phyloP scores from a whole-genome alignment of 2,329 filamentous ascomycete species.

The Pyrenochaeta sp. region DNA sequence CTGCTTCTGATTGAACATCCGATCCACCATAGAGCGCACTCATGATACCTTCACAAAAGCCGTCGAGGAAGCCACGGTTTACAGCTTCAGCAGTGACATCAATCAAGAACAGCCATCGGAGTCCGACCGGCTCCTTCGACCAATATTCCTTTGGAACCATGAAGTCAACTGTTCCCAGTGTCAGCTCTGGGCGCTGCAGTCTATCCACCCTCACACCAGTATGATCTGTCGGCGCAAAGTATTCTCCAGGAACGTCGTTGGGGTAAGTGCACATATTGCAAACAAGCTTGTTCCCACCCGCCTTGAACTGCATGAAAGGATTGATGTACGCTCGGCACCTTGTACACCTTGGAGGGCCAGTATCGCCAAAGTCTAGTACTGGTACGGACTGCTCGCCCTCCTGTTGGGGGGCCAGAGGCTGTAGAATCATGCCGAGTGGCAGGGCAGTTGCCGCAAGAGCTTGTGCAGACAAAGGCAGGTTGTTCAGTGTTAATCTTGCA shows the following conservation, averaged over 20 bases:
- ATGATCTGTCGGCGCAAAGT: constrained; percentile 90
- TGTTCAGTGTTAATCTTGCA: constrained; percentile 89
- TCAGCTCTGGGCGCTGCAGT: constrained; percentile 86
- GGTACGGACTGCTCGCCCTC: constrained; percentile 87
- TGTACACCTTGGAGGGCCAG: constrained; percentile 87
- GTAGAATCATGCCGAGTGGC: constrained; percentile 85
- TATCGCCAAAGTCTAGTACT: constrained; percentile 92
- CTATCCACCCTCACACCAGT: constrained; percentile 88
- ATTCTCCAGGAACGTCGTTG: constrained; percentile 91
- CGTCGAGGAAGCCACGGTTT: constrained; percentile 88
- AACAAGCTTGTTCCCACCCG: constrained; percentile 93
- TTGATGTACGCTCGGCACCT: constrained; percentile 97
- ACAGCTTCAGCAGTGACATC: constrained; percentile 92
- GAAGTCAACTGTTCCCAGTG: constrained; percentile 92
- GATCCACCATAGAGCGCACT: constrained; percentile 80
- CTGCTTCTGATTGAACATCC: constrained; percentile 55
- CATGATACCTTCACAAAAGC: constrained; percentile 88
- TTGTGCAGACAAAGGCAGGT: constrained; percentile 84
- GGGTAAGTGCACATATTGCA: constrained; percentile 99
- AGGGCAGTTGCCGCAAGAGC: constrained; percentile 81
- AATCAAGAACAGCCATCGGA: constrained; percentile 90
- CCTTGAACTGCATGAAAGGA: constrained; percentile 97
- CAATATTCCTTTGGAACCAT: constrained; percentile 98
- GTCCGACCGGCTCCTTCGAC: constrained; percentile 88
- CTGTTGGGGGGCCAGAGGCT: constrained; percentile 84